Evolutionary conservation across 2,329 filamentous ascomycete species (phyloP).

Genomic region (Pyricularia pennisetigena): DNA sequence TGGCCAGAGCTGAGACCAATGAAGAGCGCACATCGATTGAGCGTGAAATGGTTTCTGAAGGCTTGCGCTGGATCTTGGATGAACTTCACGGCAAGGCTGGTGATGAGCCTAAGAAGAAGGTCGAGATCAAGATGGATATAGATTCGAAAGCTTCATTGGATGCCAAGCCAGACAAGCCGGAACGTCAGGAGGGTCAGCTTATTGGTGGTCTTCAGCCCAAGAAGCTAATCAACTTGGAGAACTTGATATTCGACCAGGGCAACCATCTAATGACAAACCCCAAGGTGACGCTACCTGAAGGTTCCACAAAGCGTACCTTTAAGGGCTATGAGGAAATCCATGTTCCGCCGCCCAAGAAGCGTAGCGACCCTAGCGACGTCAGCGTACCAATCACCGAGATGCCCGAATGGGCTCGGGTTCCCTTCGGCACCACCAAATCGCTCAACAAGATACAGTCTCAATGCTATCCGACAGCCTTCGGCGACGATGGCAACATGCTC

Average conservation of each 20-base stretch:
- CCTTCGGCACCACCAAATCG: conserved; percentile 77
- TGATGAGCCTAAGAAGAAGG: conserved; percentile 52
- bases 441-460: conserved; percentile 94
- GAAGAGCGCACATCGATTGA: conserved; percentile 70
- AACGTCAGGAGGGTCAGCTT: conserved; percentile 61
- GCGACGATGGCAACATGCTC: conserved; percentile 94
- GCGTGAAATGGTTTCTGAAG: conserved; percentile 83
- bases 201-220: conserved; percentile 78
- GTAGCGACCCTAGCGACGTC: conserved; percentile 67
- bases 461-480: conserved; percentile 84
- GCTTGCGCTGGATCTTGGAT: conserved; percentile 75
- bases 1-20: conserved; percentile 73
- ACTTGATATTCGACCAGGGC: conserved; percentile 92
- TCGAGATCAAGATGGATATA: conserved; percentile 94
- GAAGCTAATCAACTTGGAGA: conserved; percentile 86
- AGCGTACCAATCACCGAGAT: conserved; percentile 79
- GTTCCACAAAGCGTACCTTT: conserved; percentile 89
- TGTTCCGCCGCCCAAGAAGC: conserved; percentile 85
- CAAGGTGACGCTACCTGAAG: conserved; percentile 85
- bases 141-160: conserved; percentile 55
- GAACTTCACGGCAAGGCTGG: conserved; percentile 70
- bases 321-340: conserved; percentile 99
- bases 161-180: conserved; percentile 46
- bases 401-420: conserved; percentile 82
- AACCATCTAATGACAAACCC: conserved; percentile 99